Base-by-base conservation (phyloP, 2,329 filamentous ascomycete genomes). In the Talaromyces sp. region DNA sequence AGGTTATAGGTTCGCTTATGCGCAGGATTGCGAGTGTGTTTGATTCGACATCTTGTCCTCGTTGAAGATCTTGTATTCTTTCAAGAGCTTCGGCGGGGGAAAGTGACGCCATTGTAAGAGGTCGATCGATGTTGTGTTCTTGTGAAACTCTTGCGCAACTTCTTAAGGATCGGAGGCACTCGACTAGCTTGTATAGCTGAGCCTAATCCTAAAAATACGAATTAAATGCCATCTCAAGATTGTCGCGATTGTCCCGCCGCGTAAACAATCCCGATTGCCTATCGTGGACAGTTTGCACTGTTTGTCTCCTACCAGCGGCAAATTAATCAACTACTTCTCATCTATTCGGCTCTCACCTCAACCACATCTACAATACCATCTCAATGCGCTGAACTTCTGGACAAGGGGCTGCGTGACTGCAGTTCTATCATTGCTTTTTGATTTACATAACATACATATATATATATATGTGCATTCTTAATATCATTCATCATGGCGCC, bases 1-100 rank as follows among this genome's bases (percentile, higher is more conserved):
- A 82, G 44, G 85, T 84, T 57, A 93, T 87, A 37, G 89, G 88
- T 71, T 92, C 89, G 72, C 88, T 90, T 69, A 95, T 86, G 68
- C 85, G 87, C 68, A 93, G 81, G 69, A 96, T 91, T 60, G 88
- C 88, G 65, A 95, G 82, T 35, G 70, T 69, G 9, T 69, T 68
- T 11, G 59, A 44, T 37, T 60, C 56, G 9, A 21, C 33, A 52
- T 75, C 72, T 61, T 82, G 66, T 7, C 74, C 68, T 40, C 69
- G 39, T 35, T 72, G 66, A 6, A 76, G 64, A 18, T 68, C 65
- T 57, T 87, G 82, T 1, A 90, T 79, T 55, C 83, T 77, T 23
- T 68, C 63, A 21, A 72, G 67, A 9, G 68, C 68, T 65, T 73
- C 67, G 1, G 68, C 60, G 56, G 69, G 65, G 28, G 67, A 67